Conservation (phyloP, 2,329 filamentous ascomycete species). For the Dactylellina leptospora region DNA sequence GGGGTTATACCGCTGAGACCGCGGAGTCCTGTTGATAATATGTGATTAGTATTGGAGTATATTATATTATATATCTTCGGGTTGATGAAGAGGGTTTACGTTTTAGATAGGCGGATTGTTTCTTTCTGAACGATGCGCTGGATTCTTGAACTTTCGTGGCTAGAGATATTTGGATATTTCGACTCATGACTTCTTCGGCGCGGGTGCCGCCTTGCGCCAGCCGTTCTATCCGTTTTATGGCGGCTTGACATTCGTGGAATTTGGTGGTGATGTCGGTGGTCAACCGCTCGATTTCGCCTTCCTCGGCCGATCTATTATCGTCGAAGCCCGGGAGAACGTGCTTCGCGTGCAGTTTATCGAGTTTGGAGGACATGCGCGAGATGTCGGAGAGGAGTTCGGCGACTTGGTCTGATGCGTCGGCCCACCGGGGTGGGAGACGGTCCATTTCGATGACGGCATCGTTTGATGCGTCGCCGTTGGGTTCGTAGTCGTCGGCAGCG, state of each 20-base stretch:
- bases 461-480: slow-evolving; percentile 68
- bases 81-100: slow-evolving; percentile 65
- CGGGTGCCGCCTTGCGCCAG: slow-evolving; percentile 78
- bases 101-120: slow-evolving; percentile 94
- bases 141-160: slow-evolving; percentile 89
- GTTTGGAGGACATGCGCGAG: slow-evolving; percentile 79
- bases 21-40: slow-evolving; percentile 70
- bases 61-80: slow-evolving; percentile 12
- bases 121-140: slow-evolving; percentile 92
- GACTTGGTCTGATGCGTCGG: slow-evolving; percentile 93
- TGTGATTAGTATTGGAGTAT: neutral
- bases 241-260: slow-evolving; percentile 89
- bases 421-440: slow-evolving; percentile 90
- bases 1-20: slow-evolving; percentile 72
- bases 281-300: slow-evolving; percentile 85
- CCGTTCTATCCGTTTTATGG: slow-evolving; percentile 84
- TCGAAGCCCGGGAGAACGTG: slow-evolving; percentile 96
- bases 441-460: slow-evolving; percentile 95
- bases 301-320: slow-evolving; percentile 86
- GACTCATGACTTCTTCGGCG: slow-evolving; percentile 93
- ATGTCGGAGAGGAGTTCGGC: slow-evolving; percentile 82
- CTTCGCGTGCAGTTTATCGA: slow-evolving; percentile 95
- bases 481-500: slow-evolving; percentile 71
- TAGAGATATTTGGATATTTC: slow-evolving; percentile 91
- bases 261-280: slow-evolving; percentile 88